Evolutionary conservation across 2,329 filamentous ascomycete genomes (phyloP), one percentile per base, ranked within the genome.

Genomic region (Xylaria sp.): DNA sequence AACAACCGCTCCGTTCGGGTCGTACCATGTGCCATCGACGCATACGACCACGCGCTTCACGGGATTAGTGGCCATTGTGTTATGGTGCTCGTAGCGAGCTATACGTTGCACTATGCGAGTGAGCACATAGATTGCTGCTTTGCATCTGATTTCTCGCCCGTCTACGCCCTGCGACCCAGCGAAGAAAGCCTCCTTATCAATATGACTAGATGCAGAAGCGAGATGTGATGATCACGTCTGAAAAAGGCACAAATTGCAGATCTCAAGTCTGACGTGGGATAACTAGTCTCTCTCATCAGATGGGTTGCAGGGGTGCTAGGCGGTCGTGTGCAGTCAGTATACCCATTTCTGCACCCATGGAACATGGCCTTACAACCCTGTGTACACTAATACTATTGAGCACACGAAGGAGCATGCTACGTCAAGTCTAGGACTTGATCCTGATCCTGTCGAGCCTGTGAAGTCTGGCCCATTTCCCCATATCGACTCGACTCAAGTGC

Each of bases 31-130:
- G 39, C 71, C 60, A 25, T 73, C 71, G 32, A 72, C 66, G n/a
- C 71, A 73, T 23, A 70, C 70, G 30, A 73, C 57, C 34, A 73
- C 70, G 43, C 71, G 71, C 56, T 73, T 73, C n/a, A 73, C 71
- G 20, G 71, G 71, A 20, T 59, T 69, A 34, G 60, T 65, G 58
- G 69, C 58, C 69, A 71, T 71, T 23, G 32, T 62, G 20, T 23
- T 48, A 25, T 28, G 36, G 32, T 63, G 36, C 39, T 64, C 41
- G 32, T 20, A 48, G 62, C 36, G 28, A 28, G 48, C 52, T 36
- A 32, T 34, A 41, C 23, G 25, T 55, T 66, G 32, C 63, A 57
- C 60, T 50, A 52, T 32, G 45, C 32, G 56, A 52, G 58, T 30
- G 45, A 57, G 43, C 28, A 30, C 23, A 41, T 50, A 25, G 59